Evolutionary conservation across 345 rosid genomes (phyloP).

Genomic region (Erodium maritimum): DNA sequence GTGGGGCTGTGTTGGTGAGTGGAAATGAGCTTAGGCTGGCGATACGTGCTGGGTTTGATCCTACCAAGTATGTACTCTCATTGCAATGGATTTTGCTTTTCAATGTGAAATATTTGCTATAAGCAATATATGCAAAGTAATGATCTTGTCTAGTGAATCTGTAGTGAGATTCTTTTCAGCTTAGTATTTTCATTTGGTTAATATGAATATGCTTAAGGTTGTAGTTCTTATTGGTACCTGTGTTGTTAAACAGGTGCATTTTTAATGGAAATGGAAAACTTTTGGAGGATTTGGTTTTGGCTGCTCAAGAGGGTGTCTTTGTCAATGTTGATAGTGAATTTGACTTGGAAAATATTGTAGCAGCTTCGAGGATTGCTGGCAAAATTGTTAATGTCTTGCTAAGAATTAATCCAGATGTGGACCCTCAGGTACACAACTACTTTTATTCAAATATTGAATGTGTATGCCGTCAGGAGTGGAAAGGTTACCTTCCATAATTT

Average conservation of each 20-base stretch:
- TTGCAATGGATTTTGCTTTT: neutral
- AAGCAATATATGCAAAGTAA: too few species aligned
- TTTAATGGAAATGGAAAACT: conserved; percentile 92
- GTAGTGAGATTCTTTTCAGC: neutral
- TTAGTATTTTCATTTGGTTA: neutral
- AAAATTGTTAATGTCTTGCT: conserved; percentile 85
- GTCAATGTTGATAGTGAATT: conserved; percentile 95
- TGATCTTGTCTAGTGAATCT: neutral
- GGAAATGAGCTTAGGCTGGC: conserved; percentile 95
- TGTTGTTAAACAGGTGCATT: conserved; percentile 49
- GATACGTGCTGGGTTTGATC: conserved; percentile 78
- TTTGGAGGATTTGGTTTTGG: conserved; percentile 85
- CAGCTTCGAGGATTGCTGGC: conserved; percentile 76
- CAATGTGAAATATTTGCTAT: neutral
- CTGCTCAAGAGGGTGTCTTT: conserved; percentile 87
- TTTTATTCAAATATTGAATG: neutral
- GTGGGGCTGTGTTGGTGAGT: conserved; percentile 91
- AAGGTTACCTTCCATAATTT: too few species aligned
- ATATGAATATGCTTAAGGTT: neutral
- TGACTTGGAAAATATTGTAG: conserved; percentile 78
- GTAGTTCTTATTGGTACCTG: neutral
- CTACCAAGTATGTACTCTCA: conserved; percentile 46
- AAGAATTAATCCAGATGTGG: conserved; percentile 96
- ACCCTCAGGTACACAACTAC: conserved; percentile 65
- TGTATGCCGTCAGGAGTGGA: too few species aligned